Evolutionary conservation across 225 moss, liverwort and hornwort genomes (phyloP).

Genomic region (Anthoceros angustus): DNA sequence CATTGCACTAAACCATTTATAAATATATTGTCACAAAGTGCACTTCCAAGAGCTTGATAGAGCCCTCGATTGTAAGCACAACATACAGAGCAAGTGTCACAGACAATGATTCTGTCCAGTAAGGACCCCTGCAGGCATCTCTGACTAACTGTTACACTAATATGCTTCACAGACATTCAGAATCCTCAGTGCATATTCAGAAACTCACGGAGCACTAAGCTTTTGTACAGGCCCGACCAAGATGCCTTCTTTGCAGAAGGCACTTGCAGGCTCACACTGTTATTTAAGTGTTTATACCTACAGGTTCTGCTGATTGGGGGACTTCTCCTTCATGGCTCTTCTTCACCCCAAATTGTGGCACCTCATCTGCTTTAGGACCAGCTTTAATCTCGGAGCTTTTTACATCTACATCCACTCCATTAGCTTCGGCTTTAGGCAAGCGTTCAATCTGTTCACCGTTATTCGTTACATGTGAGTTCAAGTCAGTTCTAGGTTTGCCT

Average conservation of each 20-base stretch:
- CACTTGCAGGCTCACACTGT: no score
- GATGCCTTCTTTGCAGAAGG: no score
- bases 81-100: conserved; percentile 4
- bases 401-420: neutral
- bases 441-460: neutral
- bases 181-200: no score
- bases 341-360: neutral
- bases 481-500: neutral
- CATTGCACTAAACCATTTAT: conserved; percentile 2
- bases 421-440: neutral
- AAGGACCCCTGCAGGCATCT: no score
- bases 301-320: no score
- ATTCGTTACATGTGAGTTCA: neutral
- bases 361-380: neutral
- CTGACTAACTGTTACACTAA: no score
- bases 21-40: neutral
- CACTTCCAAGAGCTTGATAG: neutral
- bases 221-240: no score
- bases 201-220: no score
- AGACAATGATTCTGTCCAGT: neutral
- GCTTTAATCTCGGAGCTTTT: neutral
- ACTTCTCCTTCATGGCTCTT: no score
- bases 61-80: conserved; percentile 3
- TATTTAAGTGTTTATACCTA: no score
- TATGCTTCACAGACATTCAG: no score